Evolutionary conservation across 805 yeast species (phyloP), one percentile per base, ranked within the genome.

Genomic region (Vanderwaltozyma tropicalis): DNA sequence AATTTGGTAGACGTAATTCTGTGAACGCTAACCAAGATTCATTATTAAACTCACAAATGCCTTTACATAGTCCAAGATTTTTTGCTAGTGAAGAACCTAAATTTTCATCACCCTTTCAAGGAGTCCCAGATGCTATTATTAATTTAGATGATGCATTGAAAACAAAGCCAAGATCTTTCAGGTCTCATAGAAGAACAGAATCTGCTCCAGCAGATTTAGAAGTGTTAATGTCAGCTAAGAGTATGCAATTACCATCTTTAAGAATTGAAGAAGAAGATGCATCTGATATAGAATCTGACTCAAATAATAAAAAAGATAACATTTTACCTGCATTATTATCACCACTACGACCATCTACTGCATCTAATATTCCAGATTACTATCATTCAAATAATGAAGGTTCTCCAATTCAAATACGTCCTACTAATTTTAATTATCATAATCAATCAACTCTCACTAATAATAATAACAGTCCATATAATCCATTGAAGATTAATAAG

Each of bases 111-210:
- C 53, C 55, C 10, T 43, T 52, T 21, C 43, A 53, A 40, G 57
- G 62, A 17, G 61, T 67, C 4, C 78, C 78, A 1, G 74, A 72
- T 46, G 77, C 79, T 2, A 61, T 70, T 18, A 76, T 75, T 18
- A 78, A 75, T 44, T 53, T 75, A 34, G 80, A 75, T 43, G 69
- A 69, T 21, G 77, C 76, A 10, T 58, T 70, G 18, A 68, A 64
- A 30, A 45, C 60, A n/a, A 58, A 44, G 35, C 61, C 57, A 41
- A 53, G 44, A 43, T 53, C 53, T 8, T 56, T 57, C 30, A 42
- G 50, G 34, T 44, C 57, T 5, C 78, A 73, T 49, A 63, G 76
- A 47, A 62, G 78, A 40, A 62, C 76, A 1, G 79, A 73, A 50
- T 68, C 75, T 29, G 78, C 79, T 0, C 78, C 78, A 6, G 76